phyloP scores from a whole-genome alignment of 306 rosid species.

The Lupinus albus region DNA sequence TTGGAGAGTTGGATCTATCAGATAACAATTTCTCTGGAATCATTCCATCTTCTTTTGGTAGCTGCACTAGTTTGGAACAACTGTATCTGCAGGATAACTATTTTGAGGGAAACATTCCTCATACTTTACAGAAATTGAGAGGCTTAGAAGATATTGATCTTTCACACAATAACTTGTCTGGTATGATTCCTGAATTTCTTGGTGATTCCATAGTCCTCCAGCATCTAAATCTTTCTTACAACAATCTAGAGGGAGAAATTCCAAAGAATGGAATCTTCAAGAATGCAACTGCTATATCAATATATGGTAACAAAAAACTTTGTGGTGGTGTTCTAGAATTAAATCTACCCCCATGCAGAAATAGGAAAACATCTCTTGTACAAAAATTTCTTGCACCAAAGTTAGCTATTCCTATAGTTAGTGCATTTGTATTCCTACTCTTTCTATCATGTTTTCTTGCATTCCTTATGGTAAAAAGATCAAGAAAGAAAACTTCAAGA shows the following conservation, averaged over 20 bases:
- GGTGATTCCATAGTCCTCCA: conserved; percentile 29
- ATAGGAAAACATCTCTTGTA: background rate
- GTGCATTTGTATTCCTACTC: conserved; percentile 22
- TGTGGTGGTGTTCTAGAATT: conserved; percentile 47
- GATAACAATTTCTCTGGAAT: no score
- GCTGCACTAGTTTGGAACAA: no score
- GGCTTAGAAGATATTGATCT: no score
- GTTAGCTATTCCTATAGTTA: conserved; percentile 33
- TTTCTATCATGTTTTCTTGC: conserved; percentile 32
- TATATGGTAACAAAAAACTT: conserved; percentile 40
- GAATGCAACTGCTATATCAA: conserved; percentile 39
- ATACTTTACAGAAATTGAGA: no score
- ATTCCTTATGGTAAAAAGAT: background rate
- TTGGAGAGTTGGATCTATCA: no score
- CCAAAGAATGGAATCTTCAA: conserved; percentile 42
- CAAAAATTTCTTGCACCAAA: conserved; percentile 29
- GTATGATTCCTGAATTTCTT: conserved; percentile 1
- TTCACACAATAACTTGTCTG: no score
- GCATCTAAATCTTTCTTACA: conserved; percentile 45
- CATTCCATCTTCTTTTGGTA: no score
- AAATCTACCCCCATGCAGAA: conserved; percentile 40
- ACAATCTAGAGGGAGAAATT: conserved; percentile 45
- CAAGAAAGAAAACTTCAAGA: conserved; percentile 8
- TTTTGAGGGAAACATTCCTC: no score
- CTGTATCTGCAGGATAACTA: no score